Evolutionary conservation across 2,329 filamentous ascomycete species (phyloP).

Genomic region (Colletotrichum agaves): DNA sequence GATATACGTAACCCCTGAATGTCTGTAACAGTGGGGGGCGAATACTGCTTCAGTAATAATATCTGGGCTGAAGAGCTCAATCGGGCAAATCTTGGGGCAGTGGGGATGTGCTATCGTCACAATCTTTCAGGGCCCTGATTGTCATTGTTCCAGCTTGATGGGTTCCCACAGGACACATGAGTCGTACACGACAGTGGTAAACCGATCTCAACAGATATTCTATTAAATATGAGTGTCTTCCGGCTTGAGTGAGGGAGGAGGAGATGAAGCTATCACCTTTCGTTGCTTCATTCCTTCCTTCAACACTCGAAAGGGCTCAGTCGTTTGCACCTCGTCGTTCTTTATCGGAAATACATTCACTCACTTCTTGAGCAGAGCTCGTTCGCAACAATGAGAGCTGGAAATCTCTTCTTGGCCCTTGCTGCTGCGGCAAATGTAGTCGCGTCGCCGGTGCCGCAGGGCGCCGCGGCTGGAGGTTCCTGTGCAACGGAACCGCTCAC

Average conservation of each 20-base stretch:
- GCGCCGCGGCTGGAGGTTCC: neutral
- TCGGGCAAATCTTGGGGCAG: no score
- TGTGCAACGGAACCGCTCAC: slow-evolving; percentile 4
- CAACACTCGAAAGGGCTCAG: neutral
- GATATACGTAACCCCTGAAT: no score
- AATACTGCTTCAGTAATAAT: no score
- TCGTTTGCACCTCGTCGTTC: neutral
- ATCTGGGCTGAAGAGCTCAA: no score
- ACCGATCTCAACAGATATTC: no score
- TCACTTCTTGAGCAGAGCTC: neutral
- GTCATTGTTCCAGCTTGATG: neutral
- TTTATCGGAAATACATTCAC: neutral
- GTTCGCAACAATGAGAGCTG: neutral
- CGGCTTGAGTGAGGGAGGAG: no score
- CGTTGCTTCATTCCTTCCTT: no score
- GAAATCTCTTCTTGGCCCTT: neutral
- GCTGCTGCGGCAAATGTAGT: neutral
- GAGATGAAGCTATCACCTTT: no score
- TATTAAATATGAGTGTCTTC: no score
- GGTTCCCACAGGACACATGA: neutral
- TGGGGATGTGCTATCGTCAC: no score
- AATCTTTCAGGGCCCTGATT: no score
- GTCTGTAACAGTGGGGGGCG: no score
- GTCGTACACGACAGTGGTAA: neutral
- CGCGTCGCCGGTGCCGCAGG: slow-evolving; percentile 2